These are phyloP conservation scores for Aphanomyces stellatus DNA, from an alignment of 352 stramenopile genomes.

Conservation along the genomic window DNA sequence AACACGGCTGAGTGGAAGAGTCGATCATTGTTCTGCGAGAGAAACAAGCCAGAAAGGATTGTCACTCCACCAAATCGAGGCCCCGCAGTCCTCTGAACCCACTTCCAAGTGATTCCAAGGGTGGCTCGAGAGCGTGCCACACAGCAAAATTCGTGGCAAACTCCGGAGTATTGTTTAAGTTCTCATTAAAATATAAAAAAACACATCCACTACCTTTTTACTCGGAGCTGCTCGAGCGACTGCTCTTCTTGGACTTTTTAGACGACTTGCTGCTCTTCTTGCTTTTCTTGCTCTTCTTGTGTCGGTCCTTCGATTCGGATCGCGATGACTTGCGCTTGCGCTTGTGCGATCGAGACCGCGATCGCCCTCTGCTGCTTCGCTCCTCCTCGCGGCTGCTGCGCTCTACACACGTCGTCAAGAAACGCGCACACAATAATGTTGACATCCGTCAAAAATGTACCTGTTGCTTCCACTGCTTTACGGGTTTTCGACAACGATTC, in stretches of 20 bases:
- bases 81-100: too few species aligned
- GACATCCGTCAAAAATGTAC: neutral
- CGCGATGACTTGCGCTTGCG: constrained; percentile 53
- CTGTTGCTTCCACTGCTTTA: constrained; percentile 18
- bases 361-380: constrained; percentile 21
- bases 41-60: too few species aligned
- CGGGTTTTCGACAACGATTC: constrained; percentile 26
- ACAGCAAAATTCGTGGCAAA: too few species aligned
- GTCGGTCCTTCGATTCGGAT: constrained; percentile 48
- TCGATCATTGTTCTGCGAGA: too few species aligned
- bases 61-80: too few species aligned
- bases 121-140: too few species aligned
- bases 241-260: constrained; percentile 32
- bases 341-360: constrained; percentile 19
- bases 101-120: too few species aligned
- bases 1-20: too few species aligned
- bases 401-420: constrained; percentile 34
- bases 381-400: constrained; percentile 24
- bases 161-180: too few species aligned
- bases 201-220: neutral
- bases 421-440: constrained; percentile 40
- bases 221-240: neutral
- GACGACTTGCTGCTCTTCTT: constrained; percentile 38
- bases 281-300: constrained; percentile 38
- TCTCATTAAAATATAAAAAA: too few species aligned